phyloP scores from a whole-genome alignment of 179 eudicot species.

The Silene coronaria region DNA sequence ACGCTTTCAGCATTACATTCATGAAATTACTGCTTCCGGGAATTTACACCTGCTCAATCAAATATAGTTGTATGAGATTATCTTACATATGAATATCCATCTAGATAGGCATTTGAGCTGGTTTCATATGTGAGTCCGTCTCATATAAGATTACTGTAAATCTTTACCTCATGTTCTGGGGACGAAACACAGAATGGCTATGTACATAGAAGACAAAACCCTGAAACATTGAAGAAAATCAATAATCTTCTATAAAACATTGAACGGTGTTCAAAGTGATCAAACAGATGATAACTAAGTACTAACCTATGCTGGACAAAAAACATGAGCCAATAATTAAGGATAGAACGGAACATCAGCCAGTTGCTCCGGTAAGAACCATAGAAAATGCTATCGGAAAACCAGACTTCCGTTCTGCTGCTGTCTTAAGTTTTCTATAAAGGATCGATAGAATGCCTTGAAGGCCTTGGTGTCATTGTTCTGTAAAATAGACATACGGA shows the following conservation, averaged over 20 bases:
- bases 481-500: slow-evolving; percentile 32
- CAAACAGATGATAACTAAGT: neutral
- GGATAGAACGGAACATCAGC: slow-evolving; percentile 20
- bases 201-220: slow-evolving; percentile 42
- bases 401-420: slow-evolving; percentile 90
- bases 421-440: slow-evolving; percentile 66
- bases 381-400: slow-evolving; percentile 64
- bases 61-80: no score
- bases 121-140: neutral
- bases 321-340: slow-evolving; percentile 25
- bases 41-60: slow-evolving; percentile 53
- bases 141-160: neutral
- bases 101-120: no score
- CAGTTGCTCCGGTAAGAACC: slow-evolving; percentile 2
- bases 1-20: slow-evolving; percentile 17
- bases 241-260: neutral
- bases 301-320: slow-evolving; percentile 39
- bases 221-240: slow-evolving; percentile 26
- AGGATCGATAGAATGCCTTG: slow-evolving; percentile 69
- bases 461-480: slow-evolving; percentile 69
- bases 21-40: slow-evolving; percentile 24
- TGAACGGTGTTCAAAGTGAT: neutral
- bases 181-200: slow-evolving; percentile 31
- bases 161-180: slow-evolving; percentile 38
- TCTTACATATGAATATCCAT: no score